phyloP scores from a whole-genome alignment of 169 alveolate genomes.

The Prorocentrum cordatum region DNA sequence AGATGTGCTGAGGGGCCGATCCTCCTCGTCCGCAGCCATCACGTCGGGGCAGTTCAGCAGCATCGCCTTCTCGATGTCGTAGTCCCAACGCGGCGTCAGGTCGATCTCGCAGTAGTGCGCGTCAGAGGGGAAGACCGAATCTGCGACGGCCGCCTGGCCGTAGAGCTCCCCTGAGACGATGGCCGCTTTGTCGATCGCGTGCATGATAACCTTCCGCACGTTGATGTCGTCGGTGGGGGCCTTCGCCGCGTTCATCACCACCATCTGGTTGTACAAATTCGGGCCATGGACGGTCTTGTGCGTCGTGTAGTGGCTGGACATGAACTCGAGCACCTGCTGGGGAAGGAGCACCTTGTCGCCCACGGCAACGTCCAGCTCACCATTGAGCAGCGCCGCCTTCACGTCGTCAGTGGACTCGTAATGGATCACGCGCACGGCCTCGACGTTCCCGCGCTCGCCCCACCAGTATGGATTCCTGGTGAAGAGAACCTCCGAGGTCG shows the following conservation, averaged over 20 bases:
- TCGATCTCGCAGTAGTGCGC: slow-evolving; percentile 25
- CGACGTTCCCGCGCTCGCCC: background rate
- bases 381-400: slow-evolving; percentile 5
- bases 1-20: no score
- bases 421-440: background rate
- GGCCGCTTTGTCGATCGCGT: slow-evolving; percentile 7
- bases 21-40: no score
- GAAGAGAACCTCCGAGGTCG: background rate
- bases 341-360: background rate
- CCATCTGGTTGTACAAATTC: no score
- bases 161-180: background rate
- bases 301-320: no score
- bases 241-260: background rate
- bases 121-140: background rate
- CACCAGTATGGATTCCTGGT: background rate
- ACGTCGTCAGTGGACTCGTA: background rate
- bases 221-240: slow-evolving; percentile 12
- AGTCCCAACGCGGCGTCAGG: slow-evolving; percentile 52
- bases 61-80: slow-evolving; percentile 1
- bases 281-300: no score
- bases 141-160: slow-evolving; percentile 2
- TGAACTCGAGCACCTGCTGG: background rate
- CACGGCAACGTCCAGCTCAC: background rate
- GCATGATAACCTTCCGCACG: slow-evolving; percentile 15
- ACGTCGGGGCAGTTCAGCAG: background rate